Base-by-base conservation (phyloP, 2,329 filamentous ascomycete species). In the Penicillium italicum region DNA sequence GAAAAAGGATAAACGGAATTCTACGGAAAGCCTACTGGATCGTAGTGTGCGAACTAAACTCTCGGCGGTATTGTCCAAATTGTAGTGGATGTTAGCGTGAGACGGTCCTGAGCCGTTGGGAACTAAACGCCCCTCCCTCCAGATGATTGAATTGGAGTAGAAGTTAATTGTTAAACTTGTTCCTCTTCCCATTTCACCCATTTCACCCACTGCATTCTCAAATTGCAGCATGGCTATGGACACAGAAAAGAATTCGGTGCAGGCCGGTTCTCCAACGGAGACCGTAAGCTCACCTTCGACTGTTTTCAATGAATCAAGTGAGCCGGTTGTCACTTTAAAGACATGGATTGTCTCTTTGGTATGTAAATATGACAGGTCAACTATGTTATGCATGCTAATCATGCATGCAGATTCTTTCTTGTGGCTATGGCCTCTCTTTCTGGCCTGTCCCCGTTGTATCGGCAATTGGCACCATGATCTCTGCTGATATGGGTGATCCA, bases 351-450 rank as follows among this genome's bases (percentile, higher is more conserved):
- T 69, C 18, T 53, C 62, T 43, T 49, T 40, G 43, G 64, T 68
- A 58, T 12, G 63, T 34, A n/a, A n/a, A 22, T 31, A 5, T 24
- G 52, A 20, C 24, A 14, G 26, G 12, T 36, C 37, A 20, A 36
- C 12, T 38, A 14, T 26, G 7, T 24, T 30, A 24, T 28, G 8
- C 16, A 28, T 33, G n/a, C 44, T 50, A 11, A 50, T 31, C 2
- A 7, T 26, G 5, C 9, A 16, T 22, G 33, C 56, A 68, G 65
- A 70, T 72, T 50, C 60, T 72, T 7, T 69, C 69, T 7, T 66
- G 64, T 10, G 67, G 65, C 26, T 72, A 72, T 63, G 69, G 70
- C 36, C 62, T 72, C 18, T 71, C 69, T 5, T 72, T 72, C 59
- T 71, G 63, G 62, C 63, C 66, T 18, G 59, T 72, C 20, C 69